Conservation (phyloP, 257 asterid species). For the Hygrophila difformis region DNA sequence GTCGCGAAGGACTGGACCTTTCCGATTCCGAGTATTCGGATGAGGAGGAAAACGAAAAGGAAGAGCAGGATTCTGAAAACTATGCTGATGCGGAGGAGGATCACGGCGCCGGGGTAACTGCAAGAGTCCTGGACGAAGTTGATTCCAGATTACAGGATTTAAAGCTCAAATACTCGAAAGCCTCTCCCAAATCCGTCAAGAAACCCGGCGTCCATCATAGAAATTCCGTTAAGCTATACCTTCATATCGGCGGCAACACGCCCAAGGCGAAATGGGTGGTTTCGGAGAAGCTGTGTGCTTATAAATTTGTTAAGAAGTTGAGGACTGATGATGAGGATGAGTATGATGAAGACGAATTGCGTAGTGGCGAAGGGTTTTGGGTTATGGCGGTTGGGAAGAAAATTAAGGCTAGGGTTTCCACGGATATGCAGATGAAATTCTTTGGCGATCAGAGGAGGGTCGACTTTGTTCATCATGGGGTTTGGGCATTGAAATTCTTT, state of each 20-base stretch:
- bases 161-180: constrained; percentile 55
- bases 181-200: constrained; percentile 22
- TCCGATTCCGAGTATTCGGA: constrained; percentile 79
- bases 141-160: constrained; percentile 57
- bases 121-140: constrained; percentile 53
- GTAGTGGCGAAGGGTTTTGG: constrained; percentile 63
- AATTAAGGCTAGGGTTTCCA: constrained; percentile 58
- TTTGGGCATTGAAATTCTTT: constrained; percentile 85
- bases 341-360: constrained; percentile 34
- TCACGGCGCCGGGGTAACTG: constrained; percentile 27
- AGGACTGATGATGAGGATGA: constrained; percentile 37
- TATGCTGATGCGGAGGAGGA: constrained; percentile 38
- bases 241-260: constrained; percentile 86
- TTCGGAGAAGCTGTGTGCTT: constrained; percentile 50
- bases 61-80: constrained; percentile 39
- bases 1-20: constrained; percentile 93
- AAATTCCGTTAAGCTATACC: constrained; percentile 69
- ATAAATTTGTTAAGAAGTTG: constrained; percentile 47
- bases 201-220: constrained; percentile 22
- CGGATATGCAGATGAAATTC: constrained; percentile 80
- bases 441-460: constrained; percentile 94
- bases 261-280: constrained; percentile 87
- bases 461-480: constrained; percentile 86
- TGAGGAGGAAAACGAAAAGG: constrained; percentile 41
- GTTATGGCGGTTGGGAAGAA: constrained; percentile 68